A percentile compares a stretch with the other conserved stretches of the same genome.
These are phyloP conservation scores for Coemansia sp. DNA, from an alignment of 192 early-diverging fungal genomes.

Conservation along the genomic window DNA sequence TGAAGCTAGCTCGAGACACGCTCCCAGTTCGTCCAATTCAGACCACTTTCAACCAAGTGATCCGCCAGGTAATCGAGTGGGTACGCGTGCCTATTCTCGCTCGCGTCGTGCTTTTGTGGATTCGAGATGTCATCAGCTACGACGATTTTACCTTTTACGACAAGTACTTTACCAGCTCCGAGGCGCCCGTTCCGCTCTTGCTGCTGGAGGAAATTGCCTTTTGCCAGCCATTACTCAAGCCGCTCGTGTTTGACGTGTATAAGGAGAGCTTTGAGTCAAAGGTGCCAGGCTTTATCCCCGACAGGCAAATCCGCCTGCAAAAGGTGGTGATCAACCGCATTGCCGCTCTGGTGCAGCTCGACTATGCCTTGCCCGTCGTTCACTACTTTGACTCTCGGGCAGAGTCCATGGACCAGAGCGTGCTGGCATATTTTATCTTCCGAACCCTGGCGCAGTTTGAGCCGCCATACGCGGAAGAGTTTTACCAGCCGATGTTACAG, in stretches of 20 bases:
- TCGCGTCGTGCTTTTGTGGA: conserved; percentile 56
- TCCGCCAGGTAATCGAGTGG: conserved; percentile 33
- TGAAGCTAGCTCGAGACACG: conserved; percentile 25
- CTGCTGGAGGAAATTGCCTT: conserved; percentile 76
- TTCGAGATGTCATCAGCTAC: conserved; percentile 59
- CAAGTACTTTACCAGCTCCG: conserved; percentile 64
- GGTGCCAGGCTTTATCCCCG: conserved; percentile 57
- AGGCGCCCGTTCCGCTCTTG: conserved; percentile 59
- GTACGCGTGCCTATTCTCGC: conserved; percentile 34
- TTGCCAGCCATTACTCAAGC: conserved; percentile 65
- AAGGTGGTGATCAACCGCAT: conserved; percentile 67
- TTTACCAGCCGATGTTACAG: conserved; percentile 22
- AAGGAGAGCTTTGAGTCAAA: conserved; percentile 59
- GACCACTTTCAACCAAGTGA: conserved; percentile 21
- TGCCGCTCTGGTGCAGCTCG: conserved; percentile 62
- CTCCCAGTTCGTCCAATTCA: conserved; percentile 33
- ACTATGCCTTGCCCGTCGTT: conserved; percentile 62
- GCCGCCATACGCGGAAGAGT: conserved; percentile 27
- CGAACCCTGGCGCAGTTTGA: conserved; percentile 26
- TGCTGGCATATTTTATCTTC: conserved; percentile 64
- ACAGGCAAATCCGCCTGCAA: conserved; percentile 64
- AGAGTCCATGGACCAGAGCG: conserved; percentile 64
- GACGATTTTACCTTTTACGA: conserved; percentile 61
- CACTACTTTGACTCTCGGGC: conserved; percentile 56
- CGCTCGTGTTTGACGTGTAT: conserved; percentile 62